Percentiles rank a stretch among this genome's conserved stretches.
Conservation (phyloP, 208 protist species). For the Crithidia fasciculata region DNA sequence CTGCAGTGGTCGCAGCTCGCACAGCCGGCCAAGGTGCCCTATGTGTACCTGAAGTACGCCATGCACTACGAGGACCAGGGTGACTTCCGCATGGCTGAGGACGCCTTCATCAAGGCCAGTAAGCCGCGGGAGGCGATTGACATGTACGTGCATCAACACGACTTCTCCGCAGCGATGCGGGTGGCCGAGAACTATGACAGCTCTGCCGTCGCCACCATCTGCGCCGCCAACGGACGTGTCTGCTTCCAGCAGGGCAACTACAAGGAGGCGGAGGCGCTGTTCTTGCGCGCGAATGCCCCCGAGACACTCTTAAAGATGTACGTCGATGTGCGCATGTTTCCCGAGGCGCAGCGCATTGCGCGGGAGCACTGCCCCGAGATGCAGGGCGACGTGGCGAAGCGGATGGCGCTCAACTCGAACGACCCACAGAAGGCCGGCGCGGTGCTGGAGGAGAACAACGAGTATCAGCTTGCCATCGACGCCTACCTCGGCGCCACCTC, state of each 20-base stretch:
- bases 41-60: slow-evolving; percentile 97
- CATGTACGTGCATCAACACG: slow-evolving; percentile 97
- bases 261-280: slow-evolving; percentile 91
- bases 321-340: slow-evolving; percentile 91
- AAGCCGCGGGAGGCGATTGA: slow-evolving; percentile 97
- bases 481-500: slow-evolving; percentile 89
- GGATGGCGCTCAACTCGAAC: slow-evolving; percentile 84
- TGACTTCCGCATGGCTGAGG: slow-evolving; percentile 95
- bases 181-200: slow-evolving; percentile 96
- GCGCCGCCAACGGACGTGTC: slow-evolving; percentile 88
- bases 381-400: slow-evolving; percentile 84
- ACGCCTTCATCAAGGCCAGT: slow-evolving; percentile 96
- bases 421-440: slow-evolving; percentile 89
- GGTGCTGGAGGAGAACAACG: slow-evolving; percentile 92
- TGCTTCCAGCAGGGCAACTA: slow-evolving; percentile 92
- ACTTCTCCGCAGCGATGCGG: slow-evolving; percentile 96
- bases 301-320: slow-evolving; percentile 95
- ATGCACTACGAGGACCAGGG: slow-evolving; percentile 97
- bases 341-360: slow-evolving; percentile 93
- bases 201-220: slow-evolving; percentile 80
- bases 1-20: slow-evolving; percentile 92
- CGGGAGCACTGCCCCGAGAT: slow-evolving; percentile 91
- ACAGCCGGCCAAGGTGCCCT: slow-evolving; percentile 93
- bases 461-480: slow-evolving; percentile 95
- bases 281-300: slow-evolving; percentile 92